Base-by-base conservation (phyloP, 2,329 filamentous ascomycete species). In the Magnaporthales sp. region DNA sequence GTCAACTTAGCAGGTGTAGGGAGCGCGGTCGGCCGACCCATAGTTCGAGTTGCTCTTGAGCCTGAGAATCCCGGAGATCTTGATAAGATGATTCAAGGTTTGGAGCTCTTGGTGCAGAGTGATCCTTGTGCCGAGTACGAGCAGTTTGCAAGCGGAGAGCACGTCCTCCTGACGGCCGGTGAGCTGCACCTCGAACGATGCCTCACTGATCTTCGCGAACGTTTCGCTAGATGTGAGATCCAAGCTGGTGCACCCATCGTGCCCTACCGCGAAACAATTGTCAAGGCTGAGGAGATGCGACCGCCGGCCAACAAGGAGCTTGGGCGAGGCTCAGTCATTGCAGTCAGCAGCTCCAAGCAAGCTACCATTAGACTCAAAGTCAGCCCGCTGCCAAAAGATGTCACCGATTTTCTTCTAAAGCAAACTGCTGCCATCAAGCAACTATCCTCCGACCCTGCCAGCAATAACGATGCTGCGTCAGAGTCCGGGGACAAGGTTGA, bases 41-140 rank as follows among this genome's bases (percentile, higher is more conserved):
- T 99, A 69, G 95, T 99, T 6, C 90, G 95, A 64, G 94, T 99
- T 24, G 93, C 95, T 0, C 81, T 99, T n/a, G 95, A 99, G 75
- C 95, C 95, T 0, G 89, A 88, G 66, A 96, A 95, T 76, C 95
- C 95, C 0, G 89, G 87, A 29, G 93, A 99, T 74, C 82, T 99
- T 26, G 90, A 95, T 75, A 97, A 96, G 79, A 96, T 99, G 93
- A 93, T 99, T 67, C 84, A 86, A 6, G 95, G 95, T 0, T 81
- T 99, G 65, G 89, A 89, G 69, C 81, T 99, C 22, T 86, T 99
- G 0, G 93, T 97, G 32, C 93, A 97, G 74, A 96, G 93, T 72
- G 95, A 99, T 73, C 94, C 95, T 0, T 98, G 95, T 73, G 95
- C 94, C 15, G 89, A 96, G 75, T 99, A 99, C 72, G 93, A 98